A percentile compares a stretch with the other conserved stretches of the same genome.
Evolutionary conservation across 306 rosid species (phyloP).

Genomic region (Prosopis cineraria): DNA sequence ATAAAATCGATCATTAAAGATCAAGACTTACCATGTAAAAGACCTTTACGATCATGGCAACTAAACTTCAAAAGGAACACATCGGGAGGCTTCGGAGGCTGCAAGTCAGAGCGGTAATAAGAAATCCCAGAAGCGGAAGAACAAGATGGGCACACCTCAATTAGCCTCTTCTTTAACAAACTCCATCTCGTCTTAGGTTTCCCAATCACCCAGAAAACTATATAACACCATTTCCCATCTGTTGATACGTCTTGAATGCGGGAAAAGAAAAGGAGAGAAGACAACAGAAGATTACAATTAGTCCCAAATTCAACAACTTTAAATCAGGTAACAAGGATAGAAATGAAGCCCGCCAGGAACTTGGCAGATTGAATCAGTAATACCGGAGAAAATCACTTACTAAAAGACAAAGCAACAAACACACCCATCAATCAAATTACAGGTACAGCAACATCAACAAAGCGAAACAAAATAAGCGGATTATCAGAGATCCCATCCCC

Average conservation of each 20-base stretch:
- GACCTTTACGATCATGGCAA: slow-evolving; percentile 77
- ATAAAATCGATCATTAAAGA: slow-evolving; percentile 6
- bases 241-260: slow-evolving; percentile 77
- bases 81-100: slow-evolving; percentile 70
- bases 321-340: slow-evolving; percentile 9
- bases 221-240: slow-evolving; percentile 96
- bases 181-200: slow-evolving; percentile 77
- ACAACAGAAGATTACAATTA: neutral
- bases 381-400: neutral
- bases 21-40: slow-evolving; percentile 72
- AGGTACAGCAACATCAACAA: slow-evolving; percentile 16
- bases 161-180: slow-evolving; percentile 78
- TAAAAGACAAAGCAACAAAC: slow-evolving; percentile 16
- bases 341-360: slow-evolving; percentile 19
- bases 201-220: slow-evolving; percentile 89
- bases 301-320: slow-evolving; percentile 18
- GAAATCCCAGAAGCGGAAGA: slow-evolving; percentile 85
- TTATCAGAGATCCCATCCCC: slow-evolving; percentile 9
- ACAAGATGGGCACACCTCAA: slow-evolving; percentile 85
- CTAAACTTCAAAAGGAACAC: slow-evolving; percentile 80
- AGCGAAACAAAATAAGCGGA: neutral
- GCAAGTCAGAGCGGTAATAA: slow-evolving; percentile 63
- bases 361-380: slow-evolving; percentile 14
- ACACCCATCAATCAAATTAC: slow-evolving; percentile 24
- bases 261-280: neutral